Evolutionary conservation across 495 filamentous ascomycete genomes (phyloP), one percentile per base, ranked within the genome.

Genomic region (Lentithecium fluviatile): DNA sequence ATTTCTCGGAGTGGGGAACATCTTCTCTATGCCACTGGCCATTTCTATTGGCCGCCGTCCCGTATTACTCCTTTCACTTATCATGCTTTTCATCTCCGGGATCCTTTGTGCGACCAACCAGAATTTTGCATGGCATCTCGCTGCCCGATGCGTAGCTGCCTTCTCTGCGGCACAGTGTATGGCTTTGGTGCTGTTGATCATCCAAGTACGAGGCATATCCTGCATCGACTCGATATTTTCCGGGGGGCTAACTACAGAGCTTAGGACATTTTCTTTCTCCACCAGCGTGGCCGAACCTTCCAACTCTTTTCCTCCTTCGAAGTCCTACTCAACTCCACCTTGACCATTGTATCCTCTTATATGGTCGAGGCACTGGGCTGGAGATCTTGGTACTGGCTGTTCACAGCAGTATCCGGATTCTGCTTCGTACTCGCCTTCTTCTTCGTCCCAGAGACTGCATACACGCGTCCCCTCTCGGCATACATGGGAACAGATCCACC

Each of bases 21-120:
- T 77, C 19, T 60, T 78, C 23, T 73, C 74, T 55, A 73, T 76
- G 70, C 76, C 76, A 36, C 49, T 77, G 1, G 74, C 76, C 1
- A 66, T 77, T 29, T 71, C 73, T 5, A 60, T 76, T 42, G 76
- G 76, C 12, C 69, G 75, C 38, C 70, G 76, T 15, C 66, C 73
- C 15, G 73, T 76, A 3, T 68, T 75, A 6, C 65, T 78, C 3
- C 49, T 48, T 1, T 74, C 65, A 7, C 73, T 69, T 0, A 20
- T 72, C 2, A 54, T 76, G 7, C 40, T 75, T 15, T 12, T 65
- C n/a, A 26, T 45, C 6, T 48, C 45, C 7, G 56, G 29, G 8
- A 8, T 65, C n/a, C 53, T 60, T 8, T 47, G 46, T 11, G 62
- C 62, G 11, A 47, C 45, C 32, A 20, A 56, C 7, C 45, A 59